Conservation (phyloP, 176 grass and related monocot species). For the Zoysia japonica region DNA sequence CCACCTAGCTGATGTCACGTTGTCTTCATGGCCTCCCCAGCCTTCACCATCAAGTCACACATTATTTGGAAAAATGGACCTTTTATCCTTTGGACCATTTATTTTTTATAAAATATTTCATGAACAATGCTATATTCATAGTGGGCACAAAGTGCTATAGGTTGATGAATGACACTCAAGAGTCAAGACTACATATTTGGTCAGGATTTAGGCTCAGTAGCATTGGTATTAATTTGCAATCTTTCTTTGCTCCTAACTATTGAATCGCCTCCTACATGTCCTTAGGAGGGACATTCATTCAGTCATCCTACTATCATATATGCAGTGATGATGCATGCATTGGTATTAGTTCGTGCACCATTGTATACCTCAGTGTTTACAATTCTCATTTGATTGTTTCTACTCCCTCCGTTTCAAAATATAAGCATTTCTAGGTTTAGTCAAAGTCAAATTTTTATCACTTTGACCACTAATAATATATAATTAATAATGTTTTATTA, state of each 20-base stretch:
- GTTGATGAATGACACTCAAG: not conserved
- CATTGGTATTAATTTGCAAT: not conserved
- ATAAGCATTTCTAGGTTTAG: too few relatives aligned
- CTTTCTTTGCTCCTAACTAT: not conserved
- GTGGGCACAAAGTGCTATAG: not conserved
- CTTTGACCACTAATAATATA: too few relatives aligned
- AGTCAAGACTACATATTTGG: not conserved
- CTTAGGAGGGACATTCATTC: not conserved
- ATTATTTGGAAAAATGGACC: not conserved
- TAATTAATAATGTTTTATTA: too few relatives aligned
- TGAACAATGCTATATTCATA: not conserved
- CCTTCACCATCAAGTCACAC: constrained; percentile 22
- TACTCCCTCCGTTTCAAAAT: too few relatives aligned
- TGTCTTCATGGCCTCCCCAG: not conserved
- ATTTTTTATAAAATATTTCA: not conserved
- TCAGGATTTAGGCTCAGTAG: not conserved
- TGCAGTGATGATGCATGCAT: constrained; percentile 5
- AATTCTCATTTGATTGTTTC: not conserved
- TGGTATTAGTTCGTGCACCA: not conserved
- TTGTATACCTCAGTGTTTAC: constrained; percentile 15
- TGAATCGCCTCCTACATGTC: not conserved
- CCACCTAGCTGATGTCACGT: constrained; percentile 43
- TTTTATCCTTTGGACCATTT: not conserved
- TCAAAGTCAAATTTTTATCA: too few relatives aligned
- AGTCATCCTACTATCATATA: not conserved